Conservation (phyloP, 768 basidiomycete genomes). For the Bullera alba region DNA sequence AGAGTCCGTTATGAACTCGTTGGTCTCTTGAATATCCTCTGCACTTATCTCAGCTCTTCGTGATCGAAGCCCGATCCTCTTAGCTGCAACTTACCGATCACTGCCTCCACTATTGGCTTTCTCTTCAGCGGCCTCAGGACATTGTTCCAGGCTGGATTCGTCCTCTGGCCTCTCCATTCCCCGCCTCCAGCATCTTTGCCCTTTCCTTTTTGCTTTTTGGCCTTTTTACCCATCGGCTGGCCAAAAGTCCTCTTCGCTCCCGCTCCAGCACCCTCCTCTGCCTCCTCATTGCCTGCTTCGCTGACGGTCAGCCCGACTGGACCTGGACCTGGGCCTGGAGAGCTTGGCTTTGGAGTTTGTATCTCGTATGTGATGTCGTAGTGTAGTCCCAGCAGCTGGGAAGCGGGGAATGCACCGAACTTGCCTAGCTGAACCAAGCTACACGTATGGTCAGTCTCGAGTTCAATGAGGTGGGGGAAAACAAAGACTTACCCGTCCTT, state of each 20-base stretch:
- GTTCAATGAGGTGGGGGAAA: background rate
- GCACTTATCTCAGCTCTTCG: background rate
- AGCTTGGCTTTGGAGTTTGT: background rate
- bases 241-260: slow-evolving; percentile 1
- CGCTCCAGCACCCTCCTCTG: background rate
- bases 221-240: slow-evolving; percentile 20
- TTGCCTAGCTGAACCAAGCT: slow-evolving; percentile 74
- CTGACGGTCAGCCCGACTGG: no score
- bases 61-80: background rate
- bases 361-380: slow-evolving; percentile 90
- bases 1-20: slow-evolving; percentile 81
- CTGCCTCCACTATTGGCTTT: slow-evolving; percentile 26
- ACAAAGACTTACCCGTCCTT: slow-evolving; percentile 57
- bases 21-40: slow-evolving; percentile 97
- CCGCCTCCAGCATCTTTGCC: slow-evolving; percentile 51
- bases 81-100: slow-evolving; percentile 20
- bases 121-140: slow-evolving; percentile 24
- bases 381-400: slow-evolving; percentile 69
- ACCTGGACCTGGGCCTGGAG: no score
- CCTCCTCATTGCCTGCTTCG: background rate
- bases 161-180: slow-evolving; percentile 51
- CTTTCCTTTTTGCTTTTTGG: slow-evolving; percentile 57
- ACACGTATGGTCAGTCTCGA: slow-evolving; percentile 2
- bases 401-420: slow-evolving; percentile 72
- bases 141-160: slow-evolving; percentile 22